These are phyloP conservation scores for Brassica rapa DNA, from an alignment of 345 rosid species.

Conservation along the genomic window DNA sequence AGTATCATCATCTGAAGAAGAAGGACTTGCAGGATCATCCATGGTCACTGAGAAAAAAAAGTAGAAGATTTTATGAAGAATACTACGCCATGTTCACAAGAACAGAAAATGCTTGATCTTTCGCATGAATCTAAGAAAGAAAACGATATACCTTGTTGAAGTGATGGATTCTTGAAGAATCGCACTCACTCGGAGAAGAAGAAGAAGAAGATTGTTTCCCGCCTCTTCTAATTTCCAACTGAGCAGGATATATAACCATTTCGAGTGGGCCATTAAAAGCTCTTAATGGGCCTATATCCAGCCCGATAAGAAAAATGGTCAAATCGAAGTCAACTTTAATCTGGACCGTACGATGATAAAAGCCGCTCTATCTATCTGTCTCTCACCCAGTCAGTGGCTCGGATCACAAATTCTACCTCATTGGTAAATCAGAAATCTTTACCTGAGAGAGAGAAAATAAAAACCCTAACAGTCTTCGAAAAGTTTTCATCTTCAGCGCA, in stretches of 20 bases:
- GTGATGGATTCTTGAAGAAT: no score
- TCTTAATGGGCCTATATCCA: not conserved
- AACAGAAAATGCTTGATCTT: not conserved
- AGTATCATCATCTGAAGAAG: not conserved
- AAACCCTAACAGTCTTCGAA: conserved; percentile 33
- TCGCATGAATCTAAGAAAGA: not conserved
- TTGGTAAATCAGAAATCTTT: conserved; percentile 15
- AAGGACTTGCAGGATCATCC: not conserved
- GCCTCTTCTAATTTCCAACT: not conserved
- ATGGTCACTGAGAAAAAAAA: not conserved
- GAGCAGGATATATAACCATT: not conserved
- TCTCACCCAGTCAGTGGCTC: no score
- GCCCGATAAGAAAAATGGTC: not conserved
- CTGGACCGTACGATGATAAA: not conserved
- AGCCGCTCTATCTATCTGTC: not conserved
- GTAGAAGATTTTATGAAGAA: not conserved
- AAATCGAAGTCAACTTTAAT: not conserved
- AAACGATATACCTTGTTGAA: no score
- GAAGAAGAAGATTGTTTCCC: not conserved
- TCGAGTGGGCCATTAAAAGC: not conserved
- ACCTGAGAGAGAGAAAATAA: not conserved
- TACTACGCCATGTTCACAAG: not conserved
- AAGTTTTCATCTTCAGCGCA: conserved; percentile 8
- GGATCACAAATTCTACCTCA: not conserved
- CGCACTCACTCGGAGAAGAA: no score